Evolutionary conservation across 2,329 filamentous ascomycete species (phyloP).

Genomic region (Diplodia corticola): DNA sequence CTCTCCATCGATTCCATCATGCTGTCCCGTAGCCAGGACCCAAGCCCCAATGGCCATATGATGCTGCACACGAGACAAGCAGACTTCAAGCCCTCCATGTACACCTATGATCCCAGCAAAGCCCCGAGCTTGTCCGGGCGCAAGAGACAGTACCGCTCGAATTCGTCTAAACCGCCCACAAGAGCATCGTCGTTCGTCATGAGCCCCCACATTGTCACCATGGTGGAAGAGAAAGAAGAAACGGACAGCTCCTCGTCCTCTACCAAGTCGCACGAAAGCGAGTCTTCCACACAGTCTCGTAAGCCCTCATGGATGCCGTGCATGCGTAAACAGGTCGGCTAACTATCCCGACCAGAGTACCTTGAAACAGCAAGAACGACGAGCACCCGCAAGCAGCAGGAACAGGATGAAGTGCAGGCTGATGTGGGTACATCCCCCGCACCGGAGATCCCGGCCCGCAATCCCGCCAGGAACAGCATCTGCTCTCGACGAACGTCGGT

Average conservation of each 20-base stretch:
- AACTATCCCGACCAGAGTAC: neutral
- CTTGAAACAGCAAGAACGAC: conserved; percentile 8
- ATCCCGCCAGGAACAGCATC: conserved; percentile 11
- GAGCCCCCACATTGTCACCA: conserved; percentile 12
- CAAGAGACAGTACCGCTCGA: neutral
- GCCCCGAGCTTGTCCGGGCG: conserved; percentile 4
- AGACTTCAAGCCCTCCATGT: conserved; percentile 4
- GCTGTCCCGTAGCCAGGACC: conserved; percentile 16
- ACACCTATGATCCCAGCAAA: conserved; percentile 19
- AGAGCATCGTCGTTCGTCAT: conserved; percentile 11
- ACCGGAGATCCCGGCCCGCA: conserved; percentile 14
- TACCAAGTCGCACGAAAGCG: conserved; percentile 3
- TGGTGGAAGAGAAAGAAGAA: conserved; percentile 20
- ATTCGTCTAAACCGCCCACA: neutral
- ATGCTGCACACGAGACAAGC: conserved; percentile 2
- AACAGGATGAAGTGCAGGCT: neutral
- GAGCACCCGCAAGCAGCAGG: conserved; percentile 5
- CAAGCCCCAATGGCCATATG: conserved; percentile 7
- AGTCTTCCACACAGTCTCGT: conserved; percentile 12
- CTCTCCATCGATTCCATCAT: conserved; percentile 35
- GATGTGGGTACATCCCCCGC: neutral
- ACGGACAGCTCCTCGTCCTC: conserved; percentile 15
- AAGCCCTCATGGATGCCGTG: neutral
- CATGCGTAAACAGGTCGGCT: neutral
- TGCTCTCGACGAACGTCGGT: neutral